Base-by-base conservation (phyloP, 73 alveolate genomes). In the Paramecium sexaurelia region DNA sequence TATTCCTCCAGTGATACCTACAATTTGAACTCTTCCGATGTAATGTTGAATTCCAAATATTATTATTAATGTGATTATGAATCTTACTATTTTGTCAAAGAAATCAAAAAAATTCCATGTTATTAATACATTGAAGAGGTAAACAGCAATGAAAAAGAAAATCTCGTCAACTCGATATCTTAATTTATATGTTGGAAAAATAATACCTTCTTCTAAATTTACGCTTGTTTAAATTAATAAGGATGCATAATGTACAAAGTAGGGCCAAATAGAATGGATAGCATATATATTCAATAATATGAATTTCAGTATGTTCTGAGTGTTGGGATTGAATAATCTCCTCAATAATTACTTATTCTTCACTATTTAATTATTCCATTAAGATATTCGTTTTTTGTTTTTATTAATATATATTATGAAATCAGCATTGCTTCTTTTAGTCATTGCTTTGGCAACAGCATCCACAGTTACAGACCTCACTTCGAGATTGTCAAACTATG, bases 1-100 rank as follows among this genome's bases (percentile, higher is more conserved):
- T 15, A 96, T 95, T 33, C 99, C 99, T 10, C 99, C 94, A 3
- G 94, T 88, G 7, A 88, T 22, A 19, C 94, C 94, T 11, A 88
- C 66, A 6, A 88, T 88, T 45, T 78, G 17, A 0, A 45, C 73
- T 78, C 90, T 78, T 78, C 90, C 90, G 1, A 78, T 61, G 7
- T 41, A 78, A 43, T 78, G 73, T 22, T 78, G 55, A 41, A 78
- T 78, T 17, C 90, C 90, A 41, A 78, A 78, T 78, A 78, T 78
- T 11, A 78, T 41, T 15, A 78, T 33, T 40, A 78, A 22, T 19
- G 90, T 40, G 5, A 78, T 78, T 5, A 78, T 78, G 43, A 78
- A 78, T 45, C 90, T 37, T 11, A 61, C 73, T 22, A 78, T 24
- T 20, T 78, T 78, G 55, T 40, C 90, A 24, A 78, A 41, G 27